Percentiles rank a stretch among this genome's conserved stretches.
Evolutionary conservation across 768 basidiomycete species (phyloP).

Genomic region (Scleroderma citrinum): DNA sequence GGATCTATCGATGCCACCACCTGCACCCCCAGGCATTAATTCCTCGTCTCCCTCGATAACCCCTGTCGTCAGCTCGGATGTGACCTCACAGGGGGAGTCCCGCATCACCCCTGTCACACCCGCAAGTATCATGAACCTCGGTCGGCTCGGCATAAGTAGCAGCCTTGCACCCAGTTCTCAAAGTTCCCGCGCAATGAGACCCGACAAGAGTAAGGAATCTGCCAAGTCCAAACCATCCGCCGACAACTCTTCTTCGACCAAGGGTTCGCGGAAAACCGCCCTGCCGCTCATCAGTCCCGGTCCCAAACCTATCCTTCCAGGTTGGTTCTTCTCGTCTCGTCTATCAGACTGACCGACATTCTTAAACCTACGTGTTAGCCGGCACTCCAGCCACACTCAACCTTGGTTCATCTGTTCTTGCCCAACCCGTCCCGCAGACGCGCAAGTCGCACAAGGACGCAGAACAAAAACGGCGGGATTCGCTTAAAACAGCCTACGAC

Average conservation of each 20-base stretch:
- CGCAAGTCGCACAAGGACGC: conserved; percentile 93
- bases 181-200: conserved; percentile 7
- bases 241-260: conserved; percentile 16
- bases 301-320: conserved; percentile 70
- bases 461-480: conserved; percentile 96
- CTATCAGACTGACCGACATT: neutral
- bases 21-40: conserved; percentile 44
- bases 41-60: conserved; percentile 13
- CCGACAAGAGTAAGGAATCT: conserved; percentile 25
- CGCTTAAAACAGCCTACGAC: conserved; percentile 90
- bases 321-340: conserved; percentile 29
- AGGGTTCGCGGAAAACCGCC: conserved; percentile 23
- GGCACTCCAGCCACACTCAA: conserved; percentile 27
- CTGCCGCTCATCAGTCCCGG: conserved; percentile 42
- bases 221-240: conserved; percentile 19
- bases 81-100: conserved; percentile 14
- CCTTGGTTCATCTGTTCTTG: conserved; percentile 16
- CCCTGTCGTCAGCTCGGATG: neutral
- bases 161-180: conserved; percentile 32
- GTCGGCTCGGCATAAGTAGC: conserved; percentile 49
- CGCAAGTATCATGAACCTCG: conserved; percentile 88
- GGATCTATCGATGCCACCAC: conserved; percentile 85
- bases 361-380: conserved; percentile 20
- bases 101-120: conserved; percentile 79
- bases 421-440: conserved; percentile 41